A percentile compares a stretch with the other conserved stretches of the same genome.
These are phyloP conservation scores for Schoenoplectus triqueter DNA, from an alignment of 202 grass and related monocot genomes.

Conservation along the genomic window DNA sequence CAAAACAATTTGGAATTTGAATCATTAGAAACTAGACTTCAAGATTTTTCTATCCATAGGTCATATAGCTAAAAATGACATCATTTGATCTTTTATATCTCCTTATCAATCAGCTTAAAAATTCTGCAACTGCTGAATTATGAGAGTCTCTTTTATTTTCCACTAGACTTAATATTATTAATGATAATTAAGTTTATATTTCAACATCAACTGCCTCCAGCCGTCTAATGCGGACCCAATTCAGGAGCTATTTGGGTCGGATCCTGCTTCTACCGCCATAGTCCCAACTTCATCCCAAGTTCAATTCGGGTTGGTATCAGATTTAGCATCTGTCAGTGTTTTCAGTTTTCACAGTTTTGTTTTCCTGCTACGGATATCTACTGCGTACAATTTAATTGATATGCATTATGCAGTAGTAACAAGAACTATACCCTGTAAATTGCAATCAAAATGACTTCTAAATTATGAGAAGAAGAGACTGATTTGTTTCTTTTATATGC, in stretches of 20 bases:
- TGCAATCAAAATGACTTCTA: not conserved
- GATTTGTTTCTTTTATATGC: not conserved
- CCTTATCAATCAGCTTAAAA: too few species aligned
- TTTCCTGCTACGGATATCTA: not conserved
- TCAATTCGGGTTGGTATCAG: constrained; percentile 8
- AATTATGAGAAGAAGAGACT: not conserved
- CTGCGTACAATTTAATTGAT: not conserved
- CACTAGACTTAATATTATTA: too few species aligned
- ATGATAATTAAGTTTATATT: too few species aligned
- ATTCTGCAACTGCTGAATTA: too few species aligned
- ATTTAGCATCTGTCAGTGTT: not conserved
- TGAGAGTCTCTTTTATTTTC: too few species aligned
- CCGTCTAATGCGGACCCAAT: constrained; percentile 13
- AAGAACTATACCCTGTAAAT: not conserved
- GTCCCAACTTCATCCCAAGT: not conserved
- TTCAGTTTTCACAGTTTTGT: not conserved
- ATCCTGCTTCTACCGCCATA: not conserved
- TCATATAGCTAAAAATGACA: too few species aligned
- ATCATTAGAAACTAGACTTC: too few species aligned
- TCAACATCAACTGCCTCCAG: not conserved
- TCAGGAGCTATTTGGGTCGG: constrained; percentile 27
- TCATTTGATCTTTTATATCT: too few species aligned
- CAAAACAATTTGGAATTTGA: too few species aligned
- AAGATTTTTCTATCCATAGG: too few species aligned
- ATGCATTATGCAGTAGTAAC: not conserved